Evolutionary conservation across 2,329 filamentous ascomycete species (phyloP).

Genomic region (Ceratocystis alfenasii): DNA sequence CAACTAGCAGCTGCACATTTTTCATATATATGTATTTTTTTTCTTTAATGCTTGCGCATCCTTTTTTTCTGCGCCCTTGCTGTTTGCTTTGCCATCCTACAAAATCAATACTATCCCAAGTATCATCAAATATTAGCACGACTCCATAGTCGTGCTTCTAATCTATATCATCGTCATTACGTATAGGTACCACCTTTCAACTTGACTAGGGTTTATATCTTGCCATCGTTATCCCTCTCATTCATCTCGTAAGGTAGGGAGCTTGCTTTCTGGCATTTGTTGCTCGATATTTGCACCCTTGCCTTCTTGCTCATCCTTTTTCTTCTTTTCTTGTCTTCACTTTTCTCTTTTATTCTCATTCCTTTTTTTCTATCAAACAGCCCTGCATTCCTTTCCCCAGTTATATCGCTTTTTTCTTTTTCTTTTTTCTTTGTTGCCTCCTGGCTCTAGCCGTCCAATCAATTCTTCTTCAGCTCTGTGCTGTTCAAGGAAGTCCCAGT

Average conservation of each 20-base stretch:
- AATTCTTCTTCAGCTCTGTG: conserved; percentile 3
- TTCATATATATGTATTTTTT: not conserved
- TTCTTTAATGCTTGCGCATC: not conserved
- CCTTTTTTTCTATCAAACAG: not conserved
- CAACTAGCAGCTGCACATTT: not conserved
- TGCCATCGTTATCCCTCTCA: not conserved
- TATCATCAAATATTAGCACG: not conserved
- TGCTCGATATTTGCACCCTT: conserved; percentile 2
- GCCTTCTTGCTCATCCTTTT: conserved; percentile 1
- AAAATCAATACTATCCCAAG: conserved; percentile 4
- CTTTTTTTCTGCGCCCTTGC: conserved; percentile 1
- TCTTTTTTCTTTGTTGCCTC: conserved; percentile 1
- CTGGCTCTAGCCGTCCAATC: conserved; percentile 7
- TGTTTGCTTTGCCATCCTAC: not conserved
- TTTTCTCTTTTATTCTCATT: conserved; percentile 7
- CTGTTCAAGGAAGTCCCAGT: conserved; percentile 8
- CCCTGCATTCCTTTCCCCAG: not conserved
- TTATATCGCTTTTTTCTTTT: conserved; percentile 3
- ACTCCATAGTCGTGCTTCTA: not conserved
- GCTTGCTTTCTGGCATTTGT: not conserved
- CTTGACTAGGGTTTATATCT: conserved; percentile 1
- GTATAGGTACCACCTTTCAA: not conserved
- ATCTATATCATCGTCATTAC: conserved; percentile 8
- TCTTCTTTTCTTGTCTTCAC: not conserved
- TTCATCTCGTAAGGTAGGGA: not conserved